Conservation (phyloP, 768 basidiomycete species). For the Nevesoporus exiguus region DNA sequence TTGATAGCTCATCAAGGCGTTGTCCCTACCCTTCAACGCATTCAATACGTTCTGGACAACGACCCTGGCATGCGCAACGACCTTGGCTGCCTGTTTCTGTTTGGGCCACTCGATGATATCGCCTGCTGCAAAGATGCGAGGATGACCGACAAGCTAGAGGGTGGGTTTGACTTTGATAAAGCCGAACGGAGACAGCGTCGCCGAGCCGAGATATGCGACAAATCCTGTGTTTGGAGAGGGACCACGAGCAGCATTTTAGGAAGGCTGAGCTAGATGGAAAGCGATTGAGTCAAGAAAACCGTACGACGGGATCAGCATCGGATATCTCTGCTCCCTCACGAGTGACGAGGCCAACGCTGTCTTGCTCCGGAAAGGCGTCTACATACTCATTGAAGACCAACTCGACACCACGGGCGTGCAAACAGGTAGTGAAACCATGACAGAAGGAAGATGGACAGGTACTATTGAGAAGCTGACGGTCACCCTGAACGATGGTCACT, state of each 20-base stretch:
- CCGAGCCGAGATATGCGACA: constrained; percentile 42
- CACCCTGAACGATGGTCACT: constrained; percentile 60
- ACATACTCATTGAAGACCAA: constrained; percentile 52
- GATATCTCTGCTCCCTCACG: constrained; percentile 46
- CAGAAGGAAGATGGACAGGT: constrained; percentile 56
- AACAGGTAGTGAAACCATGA: constrained; percentile 39
- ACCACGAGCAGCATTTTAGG: constrained; percentile 21
- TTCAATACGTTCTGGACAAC: constrained; percentile 48
- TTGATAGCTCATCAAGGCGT: constrained; percentile 41
- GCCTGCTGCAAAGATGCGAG: constrained; percentile 61
- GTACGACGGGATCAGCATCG: constrained; percentile 57
- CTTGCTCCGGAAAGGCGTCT: constrained; percentile 41
- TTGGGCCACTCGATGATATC: constrained; percentile 63
- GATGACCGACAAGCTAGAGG: constrained; percentile 49
- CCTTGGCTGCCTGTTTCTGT: constrained; percentile 58
- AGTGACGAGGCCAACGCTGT: constrained; percentile 41
- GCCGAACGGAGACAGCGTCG: constrained; percentile 35
- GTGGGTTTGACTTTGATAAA: constrained; percentile 53
- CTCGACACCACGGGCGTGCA: constrained; percentile 45
- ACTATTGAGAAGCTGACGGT: constrained; percentile 50
- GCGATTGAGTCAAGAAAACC: constrained; percentile 12
- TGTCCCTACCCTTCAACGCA: constrained; percentile 36
- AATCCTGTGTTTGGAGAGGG: constrained; percentile 53
- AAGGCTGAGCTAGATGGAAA: not conserved
- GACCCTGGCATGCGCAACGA: constrained; percentile 39